These are phyloP conservation scores for Tolypocladium nubicola DNA, from an alignment of 2,329 filamentous ascomycete species.

Conservation along the genomic window DNA sequence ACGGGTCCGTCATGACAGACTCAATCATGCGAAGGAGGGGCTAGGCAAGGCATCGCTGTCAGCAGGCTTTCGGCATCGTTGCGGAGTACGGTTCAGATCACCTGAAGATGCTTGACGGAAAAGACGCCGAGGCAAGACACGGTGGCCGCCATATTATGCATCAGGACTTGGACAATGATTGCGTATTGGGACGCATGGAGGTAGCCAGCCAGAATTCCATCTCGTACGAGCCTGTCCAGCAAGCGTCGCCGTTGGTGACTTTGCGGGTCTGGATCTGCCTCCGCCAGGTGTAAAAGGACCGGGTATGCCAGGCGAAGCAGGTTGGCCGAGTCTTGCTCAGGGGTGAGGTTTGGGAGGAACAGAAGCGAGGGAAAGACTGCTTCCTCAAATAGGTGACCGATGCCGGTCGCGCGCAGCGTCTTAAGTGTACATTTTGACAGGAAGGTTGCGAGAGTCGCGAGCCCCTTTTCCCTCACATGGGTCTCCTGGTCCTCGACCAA, in stretches of 20 bases:
- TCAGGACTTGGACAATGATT: slow-evolving; percentile 44
- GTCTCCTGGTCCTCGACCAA: slow-evolving; percentile 54
- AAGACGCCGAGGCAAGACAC: slow-evolving; percentile 49
- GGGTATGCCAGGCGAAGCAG: slow-evolving; percentile 58
- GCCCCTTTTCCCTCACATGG: slow-evolving; percentile 42
- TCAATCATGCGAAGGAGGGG: slow-evolving; percentile 58
- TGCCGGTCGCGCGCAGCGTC: slow-evolving; percentile 51
- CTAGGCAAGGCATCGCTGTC: slow-evolving; percentile 21
- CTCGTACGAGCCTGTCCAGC: slow-evolving; percentile 43
- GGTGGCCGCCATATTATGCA: slow-evolving; percentile 36
- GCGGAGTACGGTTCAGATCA: slow-evolving; percentile 14
- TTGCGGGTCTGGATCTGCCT: slow-evolving; percentile 14
- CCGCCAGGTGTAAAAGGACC: slow-evolving; percentile 49
- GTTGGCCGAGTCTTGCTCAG: slow-evolving; percentile 55
- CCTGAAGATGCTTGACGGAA: slow-evolving; percentile 57
- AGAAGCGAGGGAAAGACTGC: slow-evolving; percentile 62
- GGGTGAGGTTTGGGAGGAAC: slow-evolving; percentile 67
- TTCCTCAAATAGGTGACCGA: slow-evolving; percentile 58
- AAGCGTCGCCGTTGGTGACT: slow-evolving; percentile 20
- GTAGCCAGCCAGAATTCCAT: slow-evolving; percentile 44
- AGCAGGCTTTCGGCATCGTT: not conserved
- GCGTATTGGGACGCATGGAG: slow-evolving; percentile 50
- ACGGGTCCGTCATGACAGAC: slow-evolving; percentile 56
- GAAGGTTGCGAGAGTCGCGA: slow-evolving; percentile 42
- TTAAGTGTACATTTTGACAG: slow-evolving; percentile 40